Base-by-base conservation (phyloP, 768 basidiomycete genomes). In the Lactarius sp. region DNA sequence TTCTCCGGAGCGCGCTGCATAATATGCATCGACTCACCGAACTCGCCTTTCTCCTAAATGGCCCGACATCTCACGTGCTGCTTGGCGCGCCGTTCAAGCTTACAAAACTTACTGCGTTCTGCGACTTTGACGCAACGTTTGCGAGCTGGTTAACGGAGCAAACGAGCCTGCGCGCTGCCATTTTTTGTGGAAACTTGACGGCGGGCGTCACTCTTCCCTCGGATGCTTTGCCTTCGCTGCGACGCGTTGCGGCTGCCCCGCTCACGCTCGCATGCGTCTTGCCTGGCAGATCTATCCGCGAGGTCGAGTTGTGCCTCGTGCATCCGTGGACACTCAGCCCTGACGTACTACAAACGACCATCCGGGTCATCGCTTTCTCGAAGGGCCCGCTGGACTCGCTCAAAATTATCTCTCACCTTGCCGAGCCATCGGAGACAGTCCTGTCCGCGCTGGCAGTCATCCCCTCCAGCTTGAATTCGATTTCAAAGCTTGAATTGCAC, bases 271-370 rank as follows among this genome's bases (percentile, higher is more conserved):
- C 73, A 6, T 56, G 65, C 31, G 67, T 72, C 9, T 69, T 73
- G 22, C 72, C 72, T 0, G 66, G 65, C 27, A 65, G 72, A 42
- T 58, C 69, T 33, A 66, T 73, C 14, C 53, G 55, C 33, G 68
- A 69, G 44, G 71, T 73, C 10, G 72, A 73, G 49, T 59, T 73
- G 22, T 71, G 70, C 49, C 62, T 73, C 39, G 56, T 68, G 51
- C 67, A 71, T 27, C 70, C 71, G 2, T 71, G 67, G 63, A 53
- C 70, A 12, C 66, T 73, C 53, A 72, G 64, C 41, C 61, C 66
- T 18, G 71, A 71, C 6, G 66, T 73, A 20, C 49, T 73, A 33
- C 65, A 65, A 46, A 71, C 66, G 49, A 63, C 70, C 16, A 67
- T 67, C 22, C 58, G 53, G 34, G 71, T 68, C 31, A 56, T 73